Base-by-base conservation (phyloP, 441 rosid species). In the Melastoma candidum region DNA sequence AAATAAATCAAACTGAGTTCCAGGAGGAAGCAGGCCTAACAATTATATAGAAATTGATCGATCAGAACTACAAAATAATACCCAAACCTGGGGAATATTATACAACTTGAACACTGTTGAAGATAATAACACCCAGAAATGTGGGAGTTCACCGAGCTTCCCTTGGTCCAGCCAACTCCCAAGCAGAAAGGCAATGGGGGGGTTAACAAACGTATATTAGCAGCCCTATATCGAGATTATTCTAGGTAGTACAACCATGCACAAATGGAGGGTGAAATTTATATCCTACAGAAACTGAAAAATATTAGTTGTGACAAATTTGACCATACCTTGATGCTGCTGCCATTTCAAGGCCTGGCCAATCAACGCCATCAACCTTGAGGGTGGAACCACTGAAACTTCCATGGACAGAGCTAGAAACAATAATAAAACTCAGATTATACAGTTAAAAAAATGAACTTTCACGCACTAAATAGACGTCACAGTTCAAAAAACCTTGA, bases 281-380 rank as follows among this genome's bases (percentile, higher is more conserved):
- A 26, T 22, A 53, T 36, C n/a, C 22, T 1, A 53, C 43, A 47
- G 12, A 53, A 12, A 46, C 22, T 17, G 22, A 17, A 17, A 17
- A 26, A 17, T 12, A 2, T 4, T 25, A 52, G 11, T 29, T 52
- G 9, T 39, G 27, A 39, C 56, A 4, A 32, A 43, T 26, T 22
- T 32, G 41, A 17, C 48, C n/a, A 54, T 65, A 95, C 99, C 99
- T 84, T 90, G 99, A 70, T 90, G 97, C 65, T 90, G 99, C 74
- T 95, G 98, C 99, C 99, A 90, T 72, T 95, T 95, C 59, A 95
- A 71, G 63, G 98, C 95, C 77, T 95, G 99, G 39, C 98, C 98
- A 63, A 87, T 79, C 68, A 95, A 73, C 61, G 98, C 97, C 99
- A 87, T 95, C 75, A 95, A 73, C 48, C 99, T 77, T 56, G 99